phyloP scores from a whole-genome alignment of 1,284 basidiomycete genomes.

The Phellopilus nigrolimitatus region DNA sequence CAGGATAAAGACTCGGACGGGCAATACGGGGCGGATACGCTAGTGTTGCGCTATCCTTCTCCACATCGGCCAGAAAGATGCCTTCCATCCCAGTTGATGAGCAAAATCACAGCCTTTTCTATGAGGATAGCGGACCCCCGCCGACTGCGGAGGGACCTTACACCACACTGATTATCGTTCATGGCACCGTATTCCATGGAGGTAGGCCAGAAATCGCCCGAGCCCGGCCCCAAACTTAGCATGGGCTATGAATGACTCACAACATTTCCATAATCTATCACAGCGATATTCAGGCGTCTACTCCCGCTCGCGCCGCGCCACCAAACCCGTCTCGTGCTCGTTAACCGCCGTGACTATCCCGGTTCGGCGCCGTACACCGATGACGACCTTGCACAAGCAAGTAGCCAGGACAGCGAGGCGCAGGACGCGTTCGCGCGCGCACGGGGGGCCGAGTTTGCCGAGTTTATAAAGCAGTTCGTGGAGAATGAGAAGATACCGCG shows the following conservation, averaged over 20 bases:
- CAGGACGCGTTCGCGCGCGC: slow-evolving; percentile 9
- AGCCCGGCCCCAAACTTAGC: background rate
- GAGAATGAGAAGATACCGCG: slow-evolving; percentile 17
- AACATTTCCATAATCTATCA: background rate
- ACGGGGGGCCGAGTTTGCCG: slow-evolving; percentile 19
- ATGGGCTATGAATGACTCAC: background rate
- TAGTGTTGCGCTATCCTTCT: too few relatives aligned
- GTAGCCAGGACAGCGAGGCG: background rate
- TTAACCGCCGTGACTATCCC: slow-evolving; percentile 26
- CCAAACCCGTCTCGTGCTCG: slow-evolving; percentile 22
- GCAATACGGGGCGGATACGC: too few relatives aligned
- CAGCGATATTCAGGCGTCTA: slow-evolving; percentile 24
- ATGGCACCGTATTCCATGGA: slow-evolving; percentile 24
- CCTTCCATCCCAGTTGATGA: slow-evolving; percentile 21
- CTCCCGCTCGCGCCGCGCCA: slow-evolving; percentile 20
- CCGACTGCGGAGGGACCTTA: slow-evolving; percentile 13
- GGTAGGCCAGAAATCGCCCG: too few relatives aligned
- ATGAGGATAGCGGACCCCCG: slow-evolving; percentile 23
- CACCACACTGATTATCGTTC: slow-evolving; percentile 24
- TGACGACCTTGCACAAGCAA: slow-evolving; percentile 16
- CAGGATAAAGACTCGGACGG: too few relatives aligned
- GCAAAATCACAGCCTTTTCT: slow-evolving; percentile 21
- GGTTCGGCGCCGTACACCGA: slow-evolving; percentile 24
- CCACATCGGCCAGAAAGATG: too few relatives aligned
- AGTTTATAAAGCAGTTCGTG: slow-evolving; percentile 22